These are phyloP conservation scores for Colletotrichum sidae DNA, from an alignment of 2,329 filamentous ascomycete genomes.

Conservation along the genomic window DNA sequence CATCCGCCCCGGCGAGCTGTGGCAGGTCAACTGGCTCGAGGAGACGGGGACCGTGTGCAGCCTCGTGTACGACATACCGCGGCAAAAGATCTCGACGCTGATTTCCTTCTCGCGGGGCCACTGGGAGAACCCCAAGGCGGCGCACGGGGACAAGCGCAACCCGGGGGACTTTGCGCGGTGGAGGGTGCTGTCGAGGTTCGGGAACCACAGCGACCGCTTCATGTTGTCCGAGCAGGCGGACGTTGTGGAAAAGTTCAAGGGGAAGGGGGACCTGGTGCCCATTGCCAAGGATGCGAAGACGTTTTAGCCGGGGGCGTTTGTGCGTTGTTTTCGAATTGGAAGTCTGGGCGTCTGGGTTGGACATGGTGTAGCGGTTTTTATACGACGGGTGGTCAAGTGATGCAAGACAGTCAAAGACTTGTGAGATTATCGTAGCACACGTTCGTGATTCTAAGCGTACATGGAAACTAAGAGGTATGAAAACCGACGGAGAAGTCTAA, in stretches of 20 bases:
- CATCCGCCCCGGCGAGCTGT: constrained; percentile 66
- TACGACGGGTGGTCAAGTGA: too few relatives aligned
- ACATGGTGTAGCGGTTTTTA: too few relatives aligned
- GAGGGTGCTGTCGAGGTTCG: constrained; percentile 60
- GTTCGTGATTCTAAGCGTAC: too few relatives aligned
- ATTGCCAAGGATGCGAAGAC: constrained; percentile 50
- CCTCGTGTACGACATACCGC: constrained; percentile 65
- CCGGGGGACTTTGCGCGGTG: constrained; percentile 62
- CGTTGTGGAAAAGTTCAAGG: constrained; percentile 61
- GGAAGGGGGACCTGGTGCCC: constrained; percentile 58
- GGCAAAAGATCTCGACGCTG: constrained; percentile 61
- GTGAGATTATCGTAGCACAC: too few relatives aligned
- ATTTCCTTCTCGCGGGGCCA: constrained; percentile 67
- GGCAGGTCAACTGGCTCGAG: constrained; percentile 72
- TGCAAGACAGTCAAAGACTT: too few relatives aligned
- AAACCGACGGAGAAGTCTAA: too few relatives aligned
- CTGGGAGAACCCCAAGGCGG: constrained; percentile 62
- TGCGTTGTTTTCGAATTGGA: not conserved
- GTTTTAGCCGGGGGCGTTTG: constrained; percentile 36
- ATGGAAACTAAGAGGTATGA: too few relatives aligned
- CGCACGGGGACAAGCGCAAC: constrained; percentile 68
- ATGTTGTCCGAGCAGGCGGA: constrained; percentile 66
- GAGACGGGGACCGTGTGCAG: constrained; percentile 69
- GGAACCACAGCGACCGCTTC: constrained; percentile 60
- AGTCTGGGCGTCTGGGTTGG: too few relatives aligned